Evolutionary conservation across 148 eudicot genomes (phyloP).

Genomic region (Chenopodium suecicum): DNA sequence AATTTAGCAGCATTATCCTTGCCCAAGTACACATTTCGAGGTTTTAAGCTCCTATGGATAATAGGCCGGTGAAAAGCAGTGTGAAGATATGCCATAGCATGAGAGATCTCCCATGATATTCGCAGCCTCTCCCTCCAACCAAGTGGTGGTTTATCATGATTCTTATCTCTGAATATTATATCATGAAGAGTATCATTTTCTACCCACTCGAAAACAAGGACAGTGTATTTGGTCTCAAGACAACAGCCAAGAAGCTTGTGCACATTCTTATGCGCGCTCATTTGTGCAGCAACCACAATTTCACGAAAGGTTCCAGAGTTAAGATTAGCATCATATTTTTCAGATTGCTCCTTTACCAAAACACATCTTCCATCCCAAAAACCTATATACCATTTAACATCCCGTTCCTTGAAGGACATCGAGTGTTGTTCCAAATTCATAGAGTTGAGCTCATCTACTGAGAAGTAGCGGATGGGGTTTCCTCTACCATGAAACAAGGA

Average conservation of each 20-base stretch:
- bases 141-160: neutral
- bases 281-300: constrained; percentile 15
- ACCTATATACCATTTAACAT: constrained; percentile 12
- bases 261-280: constrained; percentile 16
- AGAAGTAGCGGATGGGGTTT: constrained; percentile 4
- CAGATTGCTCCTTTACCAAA: neutral
- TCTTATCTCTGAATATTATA: neutral
- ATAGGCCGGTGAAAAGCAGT: constrained; percentile 15
- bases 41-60: constrained; percentile 10
- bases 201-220: constrained; percentile 13
- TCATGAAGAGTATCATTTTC: constrained; percentile 8
- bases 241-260: constrained; percentile 21
- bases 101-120: constrained; percentile 20
- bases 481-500: constrained; percentile 5
- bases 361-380: neutral
- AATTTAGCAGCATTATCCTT: constrained; percentile 11
- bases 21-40: constrained; percentile 13
- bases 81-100: constrained; percentile 20
- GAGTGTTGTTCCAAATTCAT: neutral
- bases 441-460: constrained; percentile 16
- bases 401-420: neutral
- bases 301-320: neutral
- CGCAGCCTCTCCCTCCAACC: constrained; percentile 9
- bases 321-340: neutral
- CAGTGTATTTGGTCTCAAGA: neutral